Evolutionary conservation across 2,329 filamentous ascomycete species (phyloP).

Genomic region (Fusarium succisae): DNA sequence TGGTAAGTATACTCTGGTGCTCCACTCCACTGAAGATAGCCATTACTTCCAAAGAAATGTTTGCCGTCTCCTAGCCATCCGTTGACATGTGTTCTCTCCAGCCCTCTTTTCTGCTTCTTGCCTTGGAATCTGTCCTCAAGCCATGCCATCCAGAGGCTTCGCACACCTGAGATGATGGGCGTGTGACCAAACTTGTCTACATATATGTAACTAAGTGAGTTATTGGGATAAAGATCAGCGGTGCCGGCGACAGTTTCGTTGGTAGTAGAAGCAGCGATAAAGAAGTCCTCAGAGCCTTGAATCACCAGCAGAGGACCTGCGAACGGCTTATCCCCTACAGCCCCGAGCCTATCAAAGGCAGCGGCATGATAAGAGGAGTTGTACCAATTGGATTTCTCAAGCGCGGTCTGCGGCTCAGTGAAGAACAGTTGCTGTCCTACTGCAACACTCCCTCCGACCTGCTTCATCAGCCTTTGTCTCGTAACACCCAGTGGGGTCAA

Average conservation of each 20-base stretch:
- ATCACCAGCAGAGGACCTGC: not conserved
- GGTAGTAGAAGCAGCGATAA: not conserved
- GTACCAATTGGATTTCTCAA: not conserved
- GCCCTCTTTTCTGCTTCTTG: not conserved
- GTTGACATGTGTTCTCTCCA: not conserved
- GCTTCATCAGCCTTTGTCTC: not conserved
- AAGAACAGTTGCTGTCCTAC: conserved; percentile 2
- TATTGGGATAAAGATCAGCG: rapidly evolving
- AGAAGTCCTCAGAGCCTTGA: not conserved
- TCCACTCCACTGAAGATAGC: conserved; percentile 9
- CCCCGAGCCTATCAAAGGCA: conserved; percentile 1
- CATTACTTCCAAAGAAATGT: not conserved
- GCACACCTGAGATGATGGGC: not conserved
- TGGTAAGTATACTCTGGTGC: conserved; percentile 6
- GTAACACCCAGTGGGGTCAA: conserved; percentile 14
- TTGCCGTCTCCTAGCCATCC: conserved; percentile 3
- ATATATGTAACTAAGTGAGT: not conserved
- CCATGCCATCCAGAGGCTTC: conserved; percentile 5
- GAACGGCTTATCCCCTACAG: not conserved
- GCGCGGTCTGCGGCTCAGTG: rapidly evolving
- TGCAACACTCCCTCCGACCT: conserved; percentile 2
- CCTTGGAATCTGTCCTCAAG: not conserved
- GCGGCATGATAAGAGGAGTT: conserved; percentile 5
- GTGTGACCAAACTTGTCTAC: not conserved
- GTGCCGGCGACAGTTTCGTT: not conserved